phyloP scores from a whole-genome alignment of 805 yeast genomes.

The Nakazawaea sp. region DNA sequence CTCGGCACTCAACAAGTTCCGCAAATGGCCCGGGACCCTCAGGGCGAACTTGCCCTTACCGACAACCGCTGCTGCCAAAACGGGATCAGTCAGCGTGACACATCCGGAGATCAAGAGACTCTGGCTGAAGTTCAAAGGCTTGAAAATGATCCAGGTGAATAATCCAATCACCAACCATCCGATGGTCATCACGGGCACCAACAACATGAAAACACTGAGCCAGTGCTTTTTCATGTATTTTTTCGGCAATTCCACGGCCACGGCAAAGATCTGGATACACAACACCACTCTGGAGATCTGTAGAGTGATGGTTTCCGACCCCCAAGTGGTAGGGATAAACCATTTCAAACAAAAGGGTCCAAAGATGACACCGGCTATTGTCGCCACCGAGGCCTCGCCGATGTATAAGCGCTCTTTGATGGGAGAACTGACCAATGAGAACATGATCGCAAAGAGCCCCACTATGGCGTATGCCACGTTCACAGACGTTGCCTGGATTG shows the following conservation, averaged over 20 bases:
- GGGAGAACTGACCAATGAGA: conserved; percentile 51
- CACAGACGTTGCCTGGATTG: conserved; percentile 20
- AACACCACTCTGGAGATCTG: conserved; percentile 58
- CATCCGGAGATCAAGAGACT: conserved; percentile 61
- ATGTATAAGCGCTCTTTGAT: conserved; percentile 53
- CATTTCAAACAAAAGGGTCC: conserved; percentile 55
- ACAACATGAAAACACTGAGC: conserved; percentile 47
- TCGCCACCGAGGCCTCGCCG: conserved; percentile 63
- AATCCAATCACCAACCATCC: conserved; percentile 65
- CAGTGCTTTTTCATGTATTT: conserved; percentile 57
- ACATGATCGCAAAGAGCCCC: conserved; percentile 52
- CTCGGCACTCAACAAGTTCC: conserved; percentile 60
- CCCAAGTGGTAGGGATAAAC: conserved; percentile 54
- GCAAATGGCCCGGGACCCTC: conserved; percentile 54
- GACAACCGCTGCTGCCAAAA: conserved; percentile 65
- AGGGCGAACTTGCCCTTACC: conserved; percentile 69
- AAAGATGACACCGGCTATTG: conserved; percentile 53
- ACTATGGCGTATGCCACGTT: conserved; percentile 46
- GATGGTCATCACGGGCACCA: conserved; percentile 62
- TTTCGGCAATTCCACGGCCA: conserved; percentile 67
- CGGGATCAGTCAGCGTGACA: conserved; percentile 75
- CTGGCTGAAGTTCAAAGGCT: conserved; percentile 46
- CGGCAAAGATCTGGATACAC: conserved; percentile 66
- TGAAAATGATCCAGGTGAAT: conserved; percentile 56
- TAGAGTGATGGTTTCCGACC: conserved; percentile 47